Evolutionary conservation across 768 basidiomycete genomes (phyloP), one percentile per base, ranked within the genome.

Genomic region (Lactarius sanguifluus): DNA sequence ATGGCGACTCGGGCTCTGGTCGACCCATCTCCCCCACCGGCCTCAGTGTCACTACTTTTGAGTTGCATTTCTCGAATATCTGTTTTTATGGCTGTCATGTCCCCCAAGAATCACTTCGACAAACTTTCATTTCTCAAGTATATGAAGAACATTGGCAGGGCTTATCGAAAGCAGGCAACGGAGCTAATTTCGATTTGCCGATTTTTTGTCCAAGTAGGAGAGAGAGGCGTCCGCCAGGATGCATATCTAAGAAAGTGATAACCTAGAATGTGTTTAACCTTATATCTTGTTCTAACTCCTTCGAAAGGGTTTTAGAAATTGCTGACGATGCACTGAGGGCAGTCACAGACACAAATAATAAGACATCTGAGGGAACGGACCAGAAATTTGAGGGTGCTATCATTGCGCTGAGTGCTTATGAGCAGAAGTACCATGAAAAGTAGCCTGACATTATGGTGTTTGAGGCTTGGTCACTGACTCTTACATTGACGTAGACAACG

Each of bases 181-280:
- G 61, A 62, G 34, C 30, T 62, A 3, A 16, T 62, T 10, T 59
- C 58, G 8, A 45, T 65, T 7, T 65, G 64, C 28, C 64, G 67
- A 32, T 2, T n/a, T 6, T 66, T 66, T 36, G 55, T 66, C 16
- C 55, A 30, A 23, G 60, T 16, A 18, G 40, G 55, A 13, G 23
- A 50, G 9, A 45, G 45, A 18, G 15, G 20, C 18, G 10, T n/a
- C 16, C 16, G 1, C 23, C 36, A 43, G 8, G 36, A 56, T 45
- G 10, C 18, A 3, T 0, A 52, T 28, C 61, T 66, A 9, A 52
- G 30, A 66, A 23, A 0, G 65, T 61, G 54, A 56, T 50, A 3
- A 16, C 13, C 4, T 4, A 23, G 2, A 18, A 54, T 30, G 23
- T 47, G 43, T 20, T 36, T 18, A 32, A 16, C 43, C 7, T 10